Evolutionary conservation across 208 protist species (phyloP), one percentile per base, ranked within the genome.

Genomic region (Wallacemonas sp.): DNA sequence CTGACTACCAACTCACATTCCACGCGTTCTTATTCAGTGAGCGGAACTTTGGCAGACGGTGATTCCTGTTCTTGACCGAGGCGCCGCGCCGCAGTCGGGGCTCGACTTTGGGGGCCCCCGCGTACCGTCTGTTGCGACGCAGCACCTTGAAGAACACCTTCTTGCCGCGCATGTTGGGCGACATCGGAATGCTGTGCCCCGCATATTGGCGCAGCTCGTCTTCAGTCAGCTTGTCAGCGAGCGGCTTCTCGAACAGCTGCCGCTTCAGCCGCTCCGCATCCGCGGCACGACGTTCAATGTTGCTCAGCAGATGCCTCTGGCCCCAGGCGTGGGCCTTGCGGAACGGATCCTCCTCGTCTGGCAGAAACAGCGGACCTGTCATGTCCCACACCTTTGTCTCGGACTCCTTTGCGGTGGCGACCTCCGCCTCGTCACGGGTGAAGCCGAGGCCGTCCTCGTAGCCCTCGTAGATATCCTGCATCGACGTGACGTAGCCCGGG

Each of bases 1-100:
- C n/a, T n/a, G 36, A 6, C 41, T 74, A 95, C 89, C 89, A 95
- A 2, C 78, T 86, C n/a, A 95, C 88, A 65, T 95, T 95, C 89
- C 89, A 95, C 26, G 86, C 74, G 58, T 90, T 81, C 62, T 80
- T 87, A 68, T 83, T 83, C 47, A 93, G 80, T 0, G 81, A 82
- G 41, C 76, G 69, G 65, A 93, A 95, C 17, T 70, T 67, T 17
- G 81, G 78, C 19, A 78, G 67, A 26, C 27, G 30, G 14, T 70
- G 24, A 19, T 19, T 69, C 16, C 54, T 64, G 24, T 61, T 75
- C 33, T 60, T 14, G 21, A 44, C 48, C 8, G 17, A n/a, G 17
- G 61, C 44, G n/a, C 60, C 76, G 24, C 83, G 87, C 30, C 38
- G 57, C 38, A 90, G 57, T 47, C 80, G 75, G 8, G 79, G 68